Evolutionary conservation across 306 rosid genomes (phyloP).

Genomic region (Malus fusca): DNA sequence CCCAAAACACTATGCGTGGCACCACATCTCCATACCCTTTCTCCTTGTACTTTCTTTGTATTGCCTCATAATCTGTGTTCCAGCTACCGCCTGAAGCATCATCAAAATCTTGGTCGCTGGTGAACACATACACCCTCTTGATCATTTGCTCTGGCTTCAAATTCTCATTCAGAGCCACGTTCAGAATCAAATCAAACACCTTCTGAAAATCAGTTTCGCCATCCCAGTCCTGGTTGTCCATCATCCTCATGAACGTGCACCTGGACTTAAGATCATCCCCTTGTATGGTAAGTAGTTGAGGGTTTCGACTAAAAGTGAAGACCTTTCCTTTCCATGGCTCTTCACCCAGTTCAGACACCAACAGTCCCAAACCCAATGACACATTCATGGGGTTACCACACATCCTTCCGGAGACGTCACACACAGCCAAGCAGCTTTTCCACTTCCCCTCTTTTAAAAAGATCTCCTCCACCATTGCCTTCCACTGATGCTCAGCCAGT

Average conservation of each 20-base stretch:
- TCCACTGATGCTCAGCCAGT: conserved; percentile 62
- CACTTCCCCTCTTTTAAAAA: conserved; percentile 28
- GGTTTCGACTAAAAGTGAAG: conserved; percentile 36
- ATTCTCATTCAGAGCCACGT: conserved; percentile 41
- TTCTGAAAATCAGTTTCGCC: conserved; percentile 38
- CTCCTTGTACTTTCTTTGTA: conserved; percentile 34
- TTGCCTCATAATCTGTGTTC: conserved; percentile 58
- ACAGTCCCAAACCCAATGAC: conserved; percentile 44
- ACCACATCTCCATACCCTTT: conserved; percentile 41
- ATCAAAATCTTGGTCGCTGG: conserved; percentile 61
- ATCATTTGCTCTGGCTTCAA: conserved; percentile 45
- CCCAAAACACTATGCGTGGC: conserved; percentile 65
- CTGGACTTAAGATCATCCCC: conserved; percentile 36
- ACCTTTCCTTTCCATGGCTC: conserved; percentile 62
- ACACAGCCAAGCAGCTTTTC: conserved; percentile 37
- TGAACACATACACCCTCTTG: conserved; percentile 54
- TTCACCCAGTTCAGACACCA: conserved; percentile 53
- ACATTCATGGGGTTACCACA: conserved; percentile 40
- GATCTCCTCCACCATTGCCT: conserved; percentile 45
- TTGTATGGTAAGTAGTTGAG: conserved; percentile 35
- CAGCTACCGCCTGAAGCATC: conserved; percentile 26
- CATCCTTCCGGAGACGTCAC: conserved; percentile 65
- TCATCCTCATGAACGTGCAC: conserved; percentile 19
- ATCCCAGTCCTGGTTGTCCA: conserved; percentile 29
- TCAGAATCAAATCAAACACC: conserved; percentile 46